A percentile compares a stretch with the other conserved stretches of the same genome.
Conservation (phyloP, 805 yeast genomes). For the Zygosaccharomyces siamensis region DNA sequence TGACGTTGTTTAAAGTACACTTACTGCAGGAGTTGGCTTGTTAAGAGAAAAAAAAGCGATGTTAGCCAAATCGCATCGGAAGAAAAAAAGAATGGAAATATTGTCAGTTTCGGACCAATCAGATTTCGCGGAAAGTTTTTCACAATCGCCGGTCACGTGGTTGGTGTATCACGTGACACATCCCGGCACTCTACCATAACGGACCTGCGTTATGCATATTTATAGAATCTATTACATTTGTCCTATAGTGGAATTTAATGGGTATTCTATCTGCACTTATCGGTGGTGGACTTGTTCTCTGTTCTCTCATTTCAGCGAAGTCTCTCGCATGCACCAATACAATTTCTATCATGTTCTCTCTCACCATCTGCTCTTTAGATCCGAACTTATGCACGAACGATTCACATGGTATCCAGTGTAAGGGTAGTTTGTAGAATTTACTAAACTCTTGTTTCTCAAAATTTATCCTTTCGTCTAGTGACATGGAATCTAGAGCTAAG, state of each 20-base stretch:
- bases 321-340: constrained; percentile 1
- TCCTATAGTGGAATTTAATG: constrained; percentile 10
- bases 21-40: neutral
- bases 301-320: neutral
- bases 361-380: neutral
- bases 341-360: constrained; percentile 17
- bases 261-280: neutral
- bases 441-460: constrained; percentile 25
- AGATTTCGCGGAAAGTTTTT: constrained; percentile 10
- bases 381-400: constrained; percentile 6
- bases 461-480: constrained; percentile 11
- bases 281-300: neutral
- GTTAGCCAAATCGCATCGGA: neutral
- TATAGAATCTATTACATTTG: constrained; percentile 1
- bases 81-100: constrained; percentile 4
- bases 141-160: neutral
- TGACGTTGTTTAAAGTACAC: neutral
- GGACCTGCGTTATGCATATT: constrained; percentile 8
- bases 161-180: neutral
- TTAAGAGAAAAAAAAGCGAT: neutral
- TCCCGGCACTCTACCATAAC: constrained; percentile 7
- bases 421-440: constrained; percentile 25
- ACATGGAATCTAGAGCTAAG: constrained; percentile 5
- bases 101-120: constrained; percentile 11
- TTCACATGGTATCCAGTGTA: constrained; percentile 29